Conservation (phyloP, 2,329 filamentous ascomycete genomes). For the Neofusicoccum kwambonambiense region DNA sequence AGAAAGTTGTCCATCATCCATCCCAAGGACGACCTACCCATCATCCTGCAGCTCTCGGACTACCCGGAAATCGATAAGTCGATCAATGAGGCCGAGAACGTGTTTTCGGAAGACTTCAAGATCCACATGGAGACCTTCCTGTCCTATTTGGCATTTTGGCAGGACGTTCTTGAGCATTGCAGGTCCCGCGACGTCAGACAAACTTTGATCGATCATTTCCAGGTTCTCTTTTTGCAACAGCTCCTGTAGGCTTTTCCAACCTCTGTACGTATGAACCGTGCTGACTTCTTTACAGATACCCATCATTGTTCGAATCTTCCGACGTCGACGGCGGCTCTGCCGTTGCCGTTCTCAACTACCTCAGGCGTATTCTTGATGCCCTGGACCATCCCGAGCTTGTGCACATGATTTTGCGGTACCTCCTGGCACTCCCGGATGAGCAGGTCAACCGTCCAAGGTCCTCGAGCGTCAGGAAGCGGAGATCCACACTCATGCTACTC, state of each 20-base stretch:
- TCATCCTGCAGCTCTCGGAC: conserved; percentile 85
- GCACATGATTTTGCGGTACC: conserved; percentile 87
- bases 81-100: conserved; percentile 66
- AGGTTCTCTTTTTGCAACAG: conserved; percentile 93
- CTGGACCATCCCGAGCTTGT: conserved; percentile 93
- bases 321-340: conserved; percentile 96
- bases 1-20: conserved; percentile 81
- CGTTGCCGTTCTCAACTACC: conserved; percentile 90
- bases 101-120: conserved; percentile 73
- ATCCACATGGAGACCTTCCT: conserved; percentile 90
- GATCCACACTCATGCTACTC: conserved; percentile 85
- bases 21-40: conserved; percentile 70
- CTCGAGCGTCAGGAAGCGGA: conserved; percentile 70
- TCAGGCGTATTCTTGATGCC: conserved; percentile 85
- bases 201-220: conserved; percentile 92
- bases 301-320: conserved; percentile 91
- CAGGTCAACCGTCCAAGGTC: conserved; percentile 26
- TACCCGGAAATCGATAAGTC: conserved; percentile 71
- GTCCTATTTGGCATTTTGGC: conserved; percentile 95
- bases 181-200: conserved; percentile 87
- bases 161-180: conserved; percentile 96
- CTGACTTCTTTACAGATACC: conserved; percentile 62
- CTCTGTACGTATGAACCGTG: conserved; percentile 14
- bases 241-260: conserved; percentile 62
- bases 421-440: conserved; percentile 73